These are phyloP conservation scores for Syzygium jambos DNA, from an alignment of 345 rosid species.

Conservation along the genomic window DNA sequence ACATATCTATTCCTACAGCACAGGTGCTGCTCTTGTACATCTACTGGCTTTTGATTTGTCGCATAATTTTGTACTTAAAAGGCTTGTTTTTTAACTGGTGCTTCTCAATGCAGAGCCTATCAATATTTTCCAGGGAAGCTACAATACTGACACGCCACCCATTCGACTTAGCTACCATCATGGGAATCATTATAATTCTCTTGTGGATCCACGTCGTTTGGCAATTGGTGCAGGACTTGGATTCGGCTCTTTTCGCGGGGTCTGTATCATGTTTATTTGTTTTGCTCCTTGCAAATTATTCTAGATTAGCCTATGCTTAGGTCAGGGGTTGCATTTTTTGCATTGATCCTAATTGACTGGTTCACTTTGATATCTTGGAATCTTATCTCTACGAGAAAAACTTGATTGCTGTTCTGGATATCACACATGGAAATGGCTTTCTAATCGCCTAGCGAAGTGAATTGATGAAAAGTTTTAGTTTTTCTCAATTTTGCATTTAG, in stretches of 20 bases:
- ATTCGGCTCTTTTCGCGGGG: conserved; percentile 91
- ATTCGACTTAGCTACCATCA: conserved; percentile 86
- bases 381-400: not conserved
- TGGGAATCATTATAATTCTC: conserved; percentile 95
- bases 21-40: conserved; percentile 37
- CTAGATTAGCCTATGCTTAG: not conserved
- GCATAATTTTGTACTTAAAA: not conserved
- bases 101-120: conserved; percentile 59
- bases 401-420: not conserved
- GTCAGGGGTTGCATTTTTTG: not conserved
- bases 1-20: conserved; percentile 86
- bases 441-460: not conserved
- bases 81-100: not conserved
- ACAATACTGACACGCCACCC: conserved; percentile 87
- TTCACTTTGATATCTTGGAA: not conserved
- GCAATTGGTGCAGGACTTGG: conserved; percentile 97
- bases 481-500: not conserved
- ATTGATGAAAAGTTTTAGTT: not conserved
- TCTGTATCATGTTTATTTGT: conserved; percentile 14
- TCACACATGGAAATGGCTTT: not conserved
- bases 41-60: not conserved
- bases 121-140: conserved; percentile 91
- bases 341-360: not conserved
- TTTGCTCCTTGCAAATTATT: not conserved
- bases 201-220: conserved; percentile 82